Percentiles rank a stretch among this genome's conserved stretches.
Conservation (phyloP, 2,329 filamentous ascomycete species). For the Sclerotinia trifoliorum region DNA sequence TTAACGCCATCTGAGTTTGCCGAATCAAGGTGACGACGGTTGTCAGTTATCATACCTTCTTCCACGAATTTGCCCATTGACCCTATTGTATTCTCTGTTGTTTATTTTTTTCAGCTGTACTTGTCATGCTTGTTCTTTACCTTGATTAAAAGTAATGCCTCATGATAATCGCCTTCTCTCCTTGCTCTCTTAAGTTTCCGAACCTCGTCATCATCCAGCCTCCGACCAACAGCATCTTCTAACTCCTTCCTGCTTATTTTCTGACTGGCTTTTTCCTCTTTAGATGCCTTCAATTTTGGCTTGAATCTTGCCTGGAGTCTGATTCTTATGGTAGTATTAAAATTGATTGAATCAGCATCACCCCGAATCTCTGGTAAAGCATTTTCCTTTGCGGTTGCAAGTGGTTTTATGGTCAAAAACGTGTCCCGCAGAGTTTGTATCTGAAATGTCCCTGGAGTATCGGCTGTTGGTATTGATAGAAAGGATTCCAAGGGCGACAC, state of each 20-base stretch:
- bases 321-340: slow-evolving; percentile 72
- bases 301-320: slow-evolving; percentile 97
- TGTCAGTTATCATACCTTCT: slow-evolving; percentile 1
- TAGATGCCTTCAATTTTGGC: slow-evolving; percentile 72
- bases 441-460: slow-evolving; percentile 69
- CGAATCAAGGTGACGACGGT: neutral
- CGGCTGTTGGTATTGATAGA: slow-evolving; percentile 59
- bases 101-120: slow-evolving; percentile 50
- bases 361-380: slow-evolving; percentile 67
- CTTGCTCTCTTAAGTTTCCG: slow-evolving; percentile 77
- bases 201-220: slow-evolving; percentile 82
- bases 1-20: neutral
- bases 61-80: neutral
- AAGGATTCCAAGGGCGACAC: slow-evolving; percentile 84
- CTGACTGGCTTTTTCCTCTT: slow-evolving; percentile 78
- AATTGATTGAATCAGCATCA: slow-evolving; percentile 66
- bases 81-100: neutral
- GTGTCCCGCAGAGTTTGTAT: slow-evolving; percentile 71
- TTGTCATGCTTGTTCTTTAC: slow-evolving; percentile 94
- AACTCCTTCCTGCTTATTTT: slow-evolving; percentile 86
- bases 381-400: slow-evolving; percentile 47
- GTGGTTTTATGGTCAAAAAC: slow-evolving; percentile 63
- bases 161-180: slow-evolving; percentile 85
- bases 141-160: slow-evolving; percentile 80
- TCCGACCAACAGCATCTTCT: slow-evolving; percentile 74